Percentiles rank a stretch among this genome's conserved stretches.
These are phyloP conservation scores for Fusarium ramigenum DNA, from an alignment of 2,329 filamentous ascomycete species.

Conservation along the genomic window DNA sequence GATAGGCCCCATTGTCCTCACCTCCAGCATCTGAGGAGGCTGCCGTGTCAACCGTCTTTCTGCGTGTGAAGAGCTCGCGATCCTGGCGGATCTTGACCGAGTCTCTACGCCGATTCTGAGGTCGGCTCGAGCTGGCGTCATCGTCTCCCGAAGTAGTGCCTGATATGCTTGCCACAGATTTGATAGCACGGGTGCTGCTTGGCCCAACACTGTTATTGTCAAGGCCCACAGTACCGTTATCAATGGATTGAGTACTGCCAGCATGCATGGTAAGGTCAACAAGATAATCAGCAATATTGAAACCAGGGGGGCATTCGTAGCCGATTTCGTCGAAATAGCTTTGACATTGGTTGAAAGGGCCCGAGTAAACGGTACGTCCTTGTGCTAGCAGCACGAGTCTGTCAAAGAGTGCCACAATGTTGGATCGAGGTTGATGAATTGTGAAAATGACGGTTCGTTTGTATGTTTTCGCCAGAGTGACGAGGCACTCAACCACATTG, in stretches of 20 bases:
- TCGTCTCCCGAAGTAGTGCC: slow-evolving; percentile 78
- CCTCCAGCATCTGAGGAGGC: slow-evolving; percentile 66
- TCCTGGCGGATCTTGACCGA: slow-evolving; percentile 90
- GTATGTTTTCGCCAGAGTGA: slow-evolving; percentile 94
- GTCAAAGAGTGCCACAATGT: slow-evolving; percentile 97
- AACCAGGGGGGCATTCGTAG: slow-evolving; percentile 92
- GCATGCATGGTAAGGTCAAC: slow-evolving; percentile 99
- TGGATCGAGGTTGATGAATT: slow-evolving; percentile 96
- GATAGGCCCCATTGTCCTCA: slow-evolving; percentile 61
- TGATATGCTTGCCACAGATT: slow-evolving; percentile 87
- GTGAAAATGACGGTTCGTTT: slow-evolving; percentile 98
- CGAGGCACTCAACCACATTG: slow-evolving; percentile 96
- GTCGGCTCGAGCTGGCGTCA: slow-evolving; percentile 67
- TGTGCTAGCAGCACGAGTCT: slow-evolving; percentile 90
- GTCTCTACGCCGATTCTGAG: slow-evolving; percentile 75
- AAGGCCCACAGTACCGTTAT: slow-evolving; percentile 62
- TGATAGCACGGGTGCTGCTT: slow-evolving; percentile 87
- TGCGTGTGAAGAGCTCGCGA: slow-evolving; percentile 87
- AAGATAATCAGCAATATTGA: slow-evolving; percentile 98
- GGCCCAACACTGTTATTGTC: slow-evolving; percentile 77
- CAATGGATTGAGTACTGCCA: slow-evolving; percentile 64
- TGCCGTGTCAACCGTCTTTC: slow-evolving; percentile 70
- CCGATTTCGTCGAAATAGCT: slow-evolving; percentile 91
- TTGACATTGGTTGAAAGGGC: slow-evolving; percentile 88
- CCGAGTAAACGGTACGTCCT: slow-evolving; percentile 92